A percentile compares a stretch with the other conserved stretches of the same genome.
Evolutionary conservation across 2,329 filamentous ascomycete genomes (phyloP).

Genomic region (Calonectria fujianensis): DNA sequence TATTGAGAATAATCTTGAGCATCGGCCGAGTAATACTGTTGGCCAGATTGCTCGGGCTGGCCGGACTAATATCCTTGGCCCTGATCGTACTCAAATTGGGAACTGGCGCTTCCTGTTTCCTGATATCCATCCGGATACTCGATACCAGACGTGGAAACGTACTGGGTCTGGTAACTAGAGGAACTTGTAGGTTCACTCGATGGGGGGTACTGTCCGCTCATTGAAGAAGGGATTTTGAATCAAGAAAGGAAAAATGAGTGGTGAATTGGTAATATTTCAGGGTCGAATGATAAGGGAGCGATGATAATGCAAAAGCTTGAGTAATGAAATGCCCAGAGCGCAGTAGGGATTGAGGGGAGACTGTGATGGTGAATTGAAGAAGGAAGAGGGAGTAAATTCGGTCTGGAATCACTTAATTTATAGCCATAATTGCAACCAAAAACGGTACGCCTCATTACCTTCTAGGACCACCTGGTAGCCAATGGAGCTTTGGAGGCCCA

Average conservation of each 20-base stretch:
- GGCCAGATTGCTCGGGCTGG: constrained; percentile 18
- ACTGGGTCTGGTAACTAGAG: neutral
- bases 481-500: neutral
- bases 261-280: neutral
- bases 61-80: constrained; percentile 31
- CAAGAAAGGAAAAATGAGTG: neutral
- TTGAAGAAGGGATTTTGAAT: neutral
- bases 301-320: neutral
- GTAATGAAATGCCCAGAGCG: neutral
- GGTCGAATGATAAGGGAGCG: neutral
- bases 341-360: neutral
- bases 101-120: neutral
- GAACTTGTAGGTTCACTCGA: neutral
- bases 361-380: neutral
- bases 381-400: neutral
- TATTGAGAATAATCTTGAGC: constrained; percentile 18
- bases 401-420: neutral
- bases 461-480: neutral
- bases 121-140: neutral
- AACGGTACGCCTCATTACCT: no score
- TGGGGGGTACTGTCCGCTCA: neutral
- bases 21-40: neutral
- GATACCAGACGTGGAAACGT: neutral
- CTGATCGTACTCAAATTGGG: neutral
- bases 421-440: neutral